A percentile compares a stretch with the other conserved stretches of the same genome.
phyloP scores from a whole-genome alignment of 2,329 filamentous ascomycete genomes.

The Chalara sp. region DNA sequence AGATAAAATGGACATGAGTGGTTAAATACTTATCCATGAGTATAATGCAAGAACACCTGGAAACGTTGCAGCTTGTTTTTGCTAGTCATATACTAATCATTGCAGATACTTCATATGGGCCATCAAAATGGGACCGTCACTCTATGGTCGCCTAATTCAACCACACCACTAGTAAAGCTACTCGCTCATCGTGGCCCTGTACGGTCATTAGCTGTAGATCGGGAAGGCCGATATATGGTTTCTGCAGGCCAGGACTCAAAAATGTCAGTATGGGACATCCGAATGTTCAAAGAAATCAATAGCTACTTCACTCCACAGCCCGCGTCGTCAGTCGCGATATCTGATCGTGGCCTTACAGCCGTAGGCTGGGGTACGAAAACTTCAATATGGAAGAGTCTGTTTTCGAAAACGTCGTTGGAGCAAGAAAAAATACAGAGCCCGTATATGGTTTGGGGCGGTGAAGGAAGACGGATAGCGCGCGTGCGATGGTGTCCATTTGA shows the following conservation, averaged over 20 bases:
- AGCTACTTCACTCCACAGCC: slow-evolving; percentile 80
- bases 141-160: slow-evolving; percentile 89
- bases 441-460: slow-evolving; percentile 89
- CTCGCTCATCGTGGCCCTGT: slow-evolving; percentile 87
- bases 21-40: no score
- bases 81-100: no score
- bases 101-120: slow-evolving; percentile 72
- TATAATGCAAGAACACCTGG: no score
- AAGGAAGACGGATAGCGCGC: slow-evolving; percentile 73
- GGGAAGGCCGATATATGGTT: slow-evolving; percentile 93
- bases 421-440: slow-evolving; percentile 77
- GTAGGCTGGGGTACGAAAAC: slow-evolving; percentile 87
- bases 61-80: no score
- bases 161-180: slow-evolving; percentile 82
- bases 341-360: slow-evolving; percentile 79
- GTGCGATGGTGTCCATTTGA: slow-evolving; percentile 93
- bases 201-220: slow-evolving; percentile 74
- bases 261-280: slow-evolving; percentile 94
- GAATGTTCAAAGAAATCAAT: slow-evolving; percentile 89
- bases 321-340: slow-evolving; percentile 78
- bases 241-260: slow-evolving; percentile 82
- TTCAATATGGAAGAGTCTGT: slow-evolving; percentile 86
- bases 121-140: slow-evolving; percentile 94
- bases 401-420: slow-evolving; percentile 64
- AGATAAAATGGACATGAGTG: no score